Percentiles rank a stretch among this genome's conserved stretches.
Conservation (phyloP, 2,329 filamentous ascomycete species). For the Elsinoe arachidis region DNA sequence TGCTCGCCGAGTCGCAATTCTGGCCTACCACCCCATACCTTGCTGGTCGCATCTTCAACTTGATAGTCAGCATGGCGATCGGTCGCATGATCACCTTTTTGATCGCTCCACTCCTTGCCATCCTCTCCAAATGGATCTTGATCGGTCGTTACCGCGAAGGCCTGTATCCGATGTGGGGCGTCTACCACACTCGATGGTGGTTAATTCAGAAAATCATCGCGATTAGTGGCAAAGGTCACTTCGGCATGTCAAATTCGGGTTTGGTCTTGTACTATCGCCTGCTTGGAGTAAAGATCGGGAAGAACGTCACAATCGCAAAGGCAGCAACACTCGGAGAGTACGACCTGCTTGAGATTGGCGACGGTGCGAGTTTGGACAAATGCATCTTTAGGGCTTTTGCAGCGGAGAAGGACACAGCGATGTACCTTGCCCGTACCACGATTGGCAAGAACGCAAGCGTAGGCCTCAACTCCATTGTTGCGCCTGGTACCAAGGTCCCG, state of each 20-base stretch:
- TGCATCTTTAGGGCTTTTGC: conserved; percentile 47
- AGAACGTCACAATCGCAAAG: conserved; percentile 39
- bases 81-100: conserved; percentile 34
- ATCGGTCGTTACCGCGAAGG: conserved; percentile 47
- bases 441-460: conserved; percentile 43
- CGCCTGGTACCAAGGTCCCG: conserved; percentile 42
- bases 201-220: conserved; percentile 46
- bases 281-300: conserved; percentile 47
- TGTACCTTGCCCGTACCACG: conserved; percentile 46
- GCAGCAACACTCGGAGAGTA: conserved; percentile 45
- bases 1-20: conserved; percentile 33
- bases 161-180: conserved; percentile 52
- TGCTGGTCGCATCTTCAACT: conserved; percentile 41
- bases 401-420: conserved; percentile 48
- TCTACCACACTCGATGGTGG: conserved; percentile 53
- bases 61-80: conserved; percentile 39
- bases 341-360: conserved; percentile 48
- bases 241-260: conserved; percentile 33
- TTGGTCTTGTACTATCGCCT: conserved; percentile 42
- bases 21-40: conserved; percentile 35
- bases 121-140: conserved; percentile 46
- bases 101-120: conserved; percentile 40
- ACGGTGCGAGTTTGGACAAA: conserved; percentile 40
- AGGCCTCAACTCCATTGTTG: conserved; percentile 42
- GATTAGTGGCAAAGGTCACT: conserved; percentile 42